Evolutionary conservation across 352 stramenopile genomes (phyloP).

Genomic region (Thraustotheca clavata): DNA sequence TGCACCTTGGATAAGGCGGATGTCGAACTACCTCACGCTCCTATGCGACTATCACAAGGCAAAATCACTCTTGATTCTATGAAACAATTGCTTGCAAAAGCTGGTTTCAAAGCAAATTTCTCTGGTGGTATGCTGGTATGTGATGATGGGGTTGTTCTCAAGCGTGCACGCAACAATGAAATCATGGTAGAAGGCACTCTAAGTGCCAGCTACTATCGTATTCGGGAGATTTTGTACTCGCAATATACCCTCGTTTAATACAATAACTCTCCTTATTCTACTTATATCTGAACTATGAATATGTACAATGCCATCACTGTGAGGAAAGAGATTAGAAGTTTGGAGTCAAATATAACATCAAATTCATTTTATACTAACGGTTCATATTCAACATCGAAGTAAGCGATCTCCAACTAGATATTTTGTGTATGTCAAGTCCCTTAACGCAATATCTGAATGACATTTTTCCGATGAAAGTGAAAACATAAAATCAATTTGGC

Average conservation of each 20-base stretch:
- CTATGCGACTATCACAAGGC: slow-evolving; percentile 77
- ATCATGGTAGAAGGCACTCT: slow-evolving; percentile 80
- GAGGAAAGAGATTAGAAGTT: too few relatives aligned
- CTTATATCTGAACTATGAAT: too few relatives aligned
- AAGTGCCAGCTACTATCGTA: slow-evolving; percentile 81
- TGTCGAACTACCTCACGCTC: slow-evolving; percentile 51
- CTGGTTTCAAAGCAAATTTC: slow-evolving; percentile 84
- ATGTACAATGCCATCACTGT: too few relatives aligned
- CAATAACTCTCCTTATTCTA: too few relatives aligned
- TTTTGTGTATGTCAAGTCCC: too few relatives aligned
- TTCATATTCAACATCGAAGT: too few relatives aligned
- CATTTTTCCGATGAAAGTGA: too few relatives aligned
- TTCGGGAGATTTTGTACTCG: slow-evolving; percentile 78
- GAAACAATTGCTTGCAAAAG: slow-evolving; percentile 81
- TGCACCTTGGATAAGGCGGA: slow-evolving; percentile 20
- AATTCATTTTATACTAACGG: too few relatives aligned
- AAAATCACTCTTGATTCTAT: slow-evolving; percentile 87
- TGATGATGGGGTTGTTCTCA: slow-evolving; percentile 83
- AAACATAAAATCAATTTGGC: too few relatives aligned
- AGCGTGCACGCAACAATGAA: slow-evolving; percentile 79
- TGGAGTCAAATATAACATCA: too few relatives aligned
- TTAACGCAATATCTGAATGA: too few relatives aligned
- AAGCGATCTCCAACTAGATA: too few relatives aligned
- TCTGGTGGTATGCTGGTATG: slow-evolving; percentile 84
- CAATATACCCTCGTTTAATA: slow-evolving; percentile 79